Conservation (phyloP, 768 basidiomycete genomes). For the Kockovaella imperatae region DNA sequence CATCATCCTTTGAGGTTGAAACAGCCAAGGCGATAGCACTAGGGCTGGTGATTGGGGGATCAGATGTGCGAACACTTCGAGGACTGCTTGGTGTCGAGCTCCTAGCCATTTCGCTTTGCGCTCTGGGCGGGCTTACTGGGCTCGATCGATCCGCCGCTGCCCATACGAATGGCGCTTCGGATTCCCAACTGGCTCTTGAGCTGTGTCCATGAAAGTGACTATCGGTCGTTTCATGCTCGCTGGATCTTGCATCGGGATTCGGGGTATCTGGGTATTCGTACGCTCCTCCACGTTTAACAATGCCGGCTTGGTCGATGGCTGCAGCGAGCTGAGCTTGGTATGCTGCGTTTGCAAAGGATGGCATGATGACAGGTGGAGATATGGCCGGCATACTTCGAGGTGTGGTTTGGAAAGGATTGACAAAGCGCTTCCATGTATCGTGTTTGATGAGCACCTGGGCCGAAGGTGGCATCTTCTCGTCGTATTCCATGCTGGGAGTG, state of each 20-base stretch:
- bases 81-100: background rate
- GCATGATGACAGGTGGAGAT: conserved; percentile 27
- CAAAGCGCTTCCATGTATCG: background rate
- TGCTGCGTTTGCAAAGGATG: conserved; percentile 25
- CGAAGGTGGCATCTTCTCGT: conserved; percentile 17
- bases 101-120: background rate
- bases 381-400: conserved; percentile 16
- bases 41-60: no score
- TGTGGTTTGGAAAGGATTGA: background rate
- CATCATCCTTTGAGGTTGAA: no score
- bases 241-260: background rate
- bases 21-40: no score
- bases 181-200: conserved; percentile 33
- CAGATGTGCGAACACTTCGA: conserved; percentile 2
- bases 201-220: conserved; percentile 6
- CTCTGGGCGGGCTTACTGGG: no score
- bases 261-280: background rate
- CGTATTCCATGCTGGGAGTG: conserved; percentile 15
- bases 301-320: conserved; percentile 27
- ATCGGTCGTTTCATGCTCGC: conserved; percentile 2
- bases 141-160: conserved; percentile 11
- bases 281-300: conserved; percentile 17
- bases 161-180: conserved; percentile 33
- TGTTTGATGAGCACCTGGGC: conserved; percentile 8
- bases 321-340: conserved; percentile 31